These are phyloP conservation scores for Cadophora sp. DNA, from an alignment of 2,329 filamentous ascomycete species.

Conservation along the genomic window DNA sequence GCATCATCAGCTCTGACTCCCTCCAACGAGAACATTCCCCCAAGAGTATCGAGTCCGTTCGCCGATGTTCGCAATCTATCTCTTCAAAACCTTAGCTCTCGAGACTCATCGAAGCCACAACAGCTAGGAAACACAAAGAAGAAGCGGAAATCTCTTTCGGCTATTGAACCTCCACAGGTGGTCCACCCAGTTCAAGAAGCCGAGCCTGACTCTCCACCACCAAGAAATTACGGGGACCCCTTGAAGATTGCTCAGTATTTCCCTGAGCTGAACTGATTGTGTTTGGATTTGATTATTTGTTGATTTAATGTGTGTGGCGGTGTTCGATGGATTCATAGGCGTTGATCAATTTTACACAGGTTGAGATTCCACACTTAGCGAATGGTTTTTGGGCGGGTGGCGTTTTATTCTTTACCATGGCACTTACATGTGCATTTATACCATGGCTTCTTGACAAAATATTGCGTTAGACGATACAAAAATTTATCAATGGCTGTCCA, in stretches of 20 bases:
- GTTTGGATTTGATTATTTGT: neutral
- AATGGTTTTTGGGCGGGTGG: neutral
- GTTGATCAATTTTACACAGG: slow-evolving; percentile 5
- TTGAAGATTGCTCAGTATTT: slow-evolving; percentile 43
- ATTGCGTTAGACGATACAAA: neutral
- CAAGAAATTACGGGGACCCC: slow-evolving; percentile 35
- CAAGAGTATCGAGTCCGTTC: slow-evolving; percentile 10
- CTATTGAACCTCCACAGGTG: neutral
- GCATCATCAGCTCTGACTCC: slow-evolving; percentile 25
- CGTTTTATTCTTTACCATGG: slow-evolving; percentile 7
- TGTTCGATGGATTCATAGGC: neutral
- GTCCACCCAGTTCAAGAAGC: slow-evolving; percentile 13
- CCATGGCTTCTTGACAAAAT: neutral
- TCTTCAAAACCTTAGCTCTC: slow-evolving; percentile 23
- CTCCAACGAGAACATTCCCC: slow-evolving; percentile 18
- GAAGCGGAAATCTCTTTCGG: slow-evolving; percentile 35
- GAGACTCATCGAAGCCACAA: slow-evolving; percentile 27
- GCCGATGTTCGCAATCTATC: slow-evolving; percentile 27
- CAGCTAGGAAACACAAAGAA: slow-evolving; percentile 44
- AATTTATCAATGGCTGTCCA: neutral
- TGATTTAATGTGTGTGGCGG: neutral
- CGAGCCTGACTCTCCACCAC: slow-evolving; percentile 21
- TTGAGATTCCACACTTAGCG: slow-evolving; percentile 10
- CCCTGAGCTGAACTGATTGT: slow-evolving; percentile 37
- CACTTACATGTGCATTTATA: neutral